phyloP scores from a whole-genome alignment of 106 monocot species.

The Alisma plantagoaquatica region DNA sequence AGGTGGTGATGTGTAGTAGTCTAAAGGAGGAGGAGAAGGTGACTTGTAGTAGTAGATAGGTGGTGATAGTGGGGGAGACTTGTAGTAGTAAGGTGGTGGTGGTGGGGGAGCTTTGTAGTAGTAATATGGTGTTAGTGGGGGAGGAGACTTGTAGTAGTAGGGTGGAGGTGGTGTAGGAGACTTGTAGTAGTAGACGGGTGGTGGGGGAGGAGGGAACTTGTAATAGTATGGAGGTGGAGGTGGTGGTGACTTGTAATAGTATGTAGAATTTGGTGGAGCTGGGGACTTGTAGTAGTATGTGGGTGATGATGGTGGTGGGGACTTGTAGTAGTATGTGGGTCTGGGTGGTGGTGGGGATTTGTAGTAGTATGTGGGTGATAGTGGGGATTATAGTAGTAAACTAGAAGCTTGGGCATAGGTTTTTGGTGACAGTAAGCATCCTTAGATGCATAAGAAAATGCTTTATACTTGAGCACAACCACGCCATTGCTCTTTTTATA shows the following conservation, averaged over 20 bases:
- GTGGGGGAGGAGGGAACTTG: constrained; percentile 1
- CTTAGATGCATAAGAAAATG: background rate
- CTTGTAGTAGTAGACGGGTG: constrained; percentile 2
- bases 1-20: background rate
- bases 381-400: constrained; percentile 2
- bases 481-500: background rate
- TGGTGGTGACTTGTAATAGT: too few species aligned
- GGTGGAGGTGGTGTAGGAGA: background rate
- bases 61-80: too few species aligned
- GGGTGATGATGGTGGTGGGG: constrained; percentile 1
- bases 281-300: background rate
- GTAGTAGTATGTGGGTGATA: background rate
- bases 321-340: constrained; percentile 5
- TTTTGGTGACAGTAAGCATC: background rate
- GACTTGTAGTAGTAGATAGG: constrained; percentile 1
- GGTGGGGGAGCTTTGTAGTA: constrained; percentile 5
- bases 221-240: constrained; percentile 3
- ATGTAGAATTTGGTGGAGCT: background rate
- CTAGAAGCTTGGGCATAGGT: background rate
- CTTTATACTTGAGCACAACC: background rate
- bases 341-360: background rate
- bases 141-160: too few species aligned
- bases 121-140: background rate
- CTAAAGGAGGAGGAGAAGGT: background rate
- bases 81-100: background rate